These are phyloP conservation scores for barley (Hordeum vulgare) DNA, from an alignment of 176 grass and related monocot genomes.

Conservation along the genomic window DNA sequence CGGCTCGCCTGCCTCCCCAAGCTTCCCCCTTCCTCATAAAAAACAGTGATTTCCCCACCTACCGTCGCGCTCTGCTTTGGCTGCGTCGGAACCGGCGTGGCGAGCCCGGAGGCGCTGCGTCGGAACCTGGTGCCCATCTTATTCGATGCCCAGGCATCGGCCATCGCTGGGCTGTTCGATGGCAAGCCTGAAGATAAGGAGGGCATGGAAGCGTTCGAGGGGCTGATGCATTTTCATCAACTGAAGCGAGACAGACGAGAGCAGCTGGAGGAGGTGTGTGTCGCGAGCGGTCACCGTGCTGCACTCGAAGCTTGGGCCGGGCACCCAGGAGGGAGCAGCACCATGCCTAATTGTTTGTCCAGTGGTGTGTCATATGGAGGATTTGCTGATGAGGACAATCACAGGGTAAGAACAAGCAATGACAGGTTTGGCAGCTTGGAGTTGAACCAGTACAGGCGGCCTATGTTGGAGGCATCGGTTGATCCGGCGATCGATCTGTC, in stretches of 20 bases:
- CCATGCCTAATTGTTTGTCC: constrained; percentile 19
- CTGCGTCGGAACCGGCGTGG: no score
- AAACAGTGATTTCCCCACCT: no score
- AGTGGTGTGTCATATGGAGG: constrained; percentile 70
- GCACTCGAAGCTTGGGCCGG: constrained; percentile 62
- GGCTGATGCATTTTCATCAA: constrained; percentile 60
- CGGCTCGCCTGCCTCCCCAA: no score
- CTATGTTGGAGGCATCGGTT: no score
- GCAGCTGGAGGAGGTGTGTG: constrained; percentile 70
- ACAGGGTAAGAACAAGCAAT: constrained; percentile 45
- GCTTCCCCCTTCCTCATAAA: no score
- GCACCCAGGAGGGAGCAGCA: no score
- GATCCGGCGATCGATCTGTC: no score
- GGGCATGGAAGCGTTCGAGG: constrained; percentile 72
- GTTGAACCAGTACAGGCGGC: no score
- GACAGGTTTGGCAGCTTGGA: constrained; percentile 69
- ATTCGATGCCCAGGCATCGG: constrained; percentile 49
- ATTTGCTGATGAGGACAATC: constrained; percentile 75
- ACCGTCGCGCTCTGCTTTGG: no score
- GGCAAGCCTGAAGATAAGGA: constrained; percentile 75
- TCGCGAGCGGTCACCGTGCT: constrained; percentile 48
- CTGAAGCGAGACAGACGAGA: constrained; percentile 71
- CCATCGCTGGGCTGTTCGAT: constrained; percentile 54
- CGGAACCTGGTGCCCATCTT: constrained; percentile 77
- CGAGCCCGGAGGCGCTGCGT: no score